Base-by-base conservation (phyloP, 495 filamentous ascomycete species). In the Penicillium maclennaniae region DNA sequence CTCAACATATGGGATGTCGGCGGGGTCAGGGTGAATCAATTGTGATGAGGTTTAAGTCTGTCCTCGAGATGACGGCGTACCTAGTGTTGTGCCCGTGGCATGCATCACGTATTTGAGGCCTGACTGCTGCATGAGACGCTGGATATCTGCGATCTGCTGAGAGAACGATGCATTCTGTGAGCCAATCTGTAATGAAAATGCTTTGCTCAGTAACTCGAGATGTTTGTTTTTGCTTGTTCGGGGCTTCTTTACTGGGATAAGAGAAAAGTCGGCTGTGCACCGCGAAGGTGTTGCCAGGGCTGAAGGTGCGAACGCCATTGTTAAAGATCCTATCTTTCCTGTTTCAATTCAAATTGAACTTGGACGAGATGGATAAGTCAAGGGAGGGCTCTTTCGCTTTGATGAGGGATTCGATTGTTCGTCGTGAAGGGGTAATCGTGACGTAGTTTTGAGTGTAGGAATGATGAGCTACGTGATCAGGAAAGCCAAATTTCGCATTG, bases 61-160 rank as follows among this genome's bases (percentile, higher is more conserved):
- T 46, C 15, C 3, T 17, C 8, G 25, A 45, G 20, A 45, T 37
- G 31, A 25, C 14, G 7, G 27, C 48, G 1, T 69, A 92, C 89
- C 88, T 43, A 96, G 77, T 0, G 87, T 92, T 0, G 91, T 95
- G 7, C 91, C 91, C 15, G 87, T 87, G 8, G 87, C 86, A 63
- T 93, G 89, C 87, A 95, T 90, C 45, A 79, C 78, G 59, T 85
- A 88, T 46, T 76, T 82, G 60, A 96, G 61, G 0, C 86, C 87
- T 54, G 83, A 87, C 36, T 74, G 75, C 56, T 83, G 79, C 49
- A 95, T 75, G 25, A 95, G 73, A 9, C 80, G 77, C 65, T 96
- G 89, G 19, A 96, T 87, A 26, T 84, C 81, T 10, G 91, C 89
- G 12, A 96, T 81, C 62, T 95, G 86, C 41, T 82, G 75, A 0